These are phyloP conservation scores for Rhizopus arrhizus DNA, from an alignment of 371 early-diverging fungal species.

Conservation along the genomic window DNA sequence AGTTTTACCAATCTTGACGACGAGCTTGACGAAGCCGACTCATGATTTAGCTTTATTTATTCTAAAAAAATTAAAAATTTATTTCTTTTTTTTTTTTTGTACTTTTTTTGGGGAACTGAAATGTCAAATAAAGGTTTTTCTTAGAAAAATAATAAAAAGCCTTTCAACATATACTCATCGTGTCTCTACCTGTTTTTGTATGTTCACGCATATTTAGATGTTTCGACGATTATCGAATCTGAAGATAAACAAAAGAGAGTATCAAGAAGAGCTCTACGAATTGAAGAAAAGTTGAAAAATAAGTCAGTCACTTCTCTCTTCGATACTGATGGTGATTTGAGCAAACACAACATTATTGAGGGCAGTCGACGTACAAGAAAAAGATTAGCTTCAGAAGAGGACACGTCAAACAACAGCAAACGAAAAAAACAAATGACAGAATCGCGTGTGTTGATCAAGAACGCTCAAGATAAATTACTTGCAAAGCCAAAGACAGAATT, in stretches of 20 bases:
- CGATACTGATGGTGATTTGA: slow-evolving; percentile 53
- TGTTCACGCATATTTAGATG: background rate
- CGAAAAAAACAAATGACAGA: background rate
- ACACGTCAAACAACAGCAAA: background rate
- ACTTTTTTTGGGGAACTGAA: background rate
- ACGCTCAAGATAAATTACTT: slow-evolving; percentile 26
- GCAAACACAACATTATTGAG: slow-evolving; percentile 43
- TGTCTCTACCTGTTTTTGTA: background rate
- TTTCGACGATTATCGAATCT: background rate
- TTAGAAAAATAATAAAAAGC: background rate
- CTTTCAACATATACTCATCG: no score
- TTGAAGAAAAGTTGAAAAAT: slow-evolving; percentile 34
- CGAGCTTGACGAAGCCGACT: slow-evolving; percentile 4
- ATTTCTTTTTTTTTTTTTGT: slow-evolving; percentile 2
- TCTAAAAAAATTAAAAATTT: background rate
- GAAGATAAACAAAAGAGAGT: slow-evolving; percentile 2
- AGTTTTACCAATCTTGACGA: slow-evolving; percentile 33
- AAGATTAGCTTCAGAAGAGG: background rate
- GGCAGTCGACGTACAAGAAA: slow-evolving; percentile 19
- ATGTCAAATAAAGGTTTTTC: slow-evolving; percentile 4
- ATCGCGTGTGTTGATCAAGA: slow-evolving; percentile 13
- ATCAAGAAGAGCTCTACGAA: slow-evolving; percentile 27
- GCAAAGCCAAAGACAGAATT: slow-evolving; percentile 33
- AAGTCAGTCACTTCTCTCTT: slow-evolving; percentile 32
- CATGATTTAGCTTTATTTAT: background rate